These are phyloP conservation scores for Ophiosphaerella korrae DNA, from an alignment of 2,329 filamentous ascomycete species.

Conservation along the genomic window DNA sequence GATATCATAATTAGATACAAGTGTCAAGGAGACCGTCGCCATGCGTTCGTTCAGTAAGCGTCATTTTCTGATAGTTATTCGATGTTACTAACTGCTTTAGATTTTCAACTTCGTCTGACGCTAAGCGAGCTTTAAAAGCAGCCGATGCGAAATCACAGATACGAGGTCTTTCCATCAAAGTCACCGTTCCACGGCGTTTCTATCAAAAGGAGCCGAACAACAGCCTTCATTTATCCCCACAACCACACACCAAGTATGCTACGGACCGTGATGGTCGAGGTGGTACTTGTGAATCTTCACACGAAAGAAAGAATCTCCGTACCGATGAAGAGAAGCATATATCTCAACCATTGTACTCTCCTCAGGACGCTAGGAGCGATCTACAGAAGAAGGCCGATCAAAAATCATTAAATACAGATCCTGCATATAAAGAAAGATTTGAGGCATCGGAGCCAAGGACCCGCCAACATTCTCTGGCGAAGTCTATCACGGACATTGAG, in stretches of 20 bases:
- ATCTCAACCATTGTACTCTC: conserved; percentile 34
- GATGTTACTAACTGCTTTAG: conserved; percentile 17
- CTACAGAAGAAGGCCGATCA: conserved; percentile 20
- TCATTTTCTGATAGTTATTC: neutral
- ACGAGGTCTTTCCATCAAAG: conserved; percentile 10
- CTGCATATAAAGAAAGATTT: conserved; percentile 14
- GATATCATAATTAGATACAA: conserved; percentile 8
- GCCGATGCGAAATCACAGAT: conserved; percentile 9
- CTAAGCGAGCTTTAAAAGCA: conserved; percentile 19
- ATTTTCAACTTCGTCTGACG: conserved; percentile 16
- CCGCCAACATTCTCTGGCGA: conserved; percentile 10
- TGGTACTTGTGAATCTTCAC: conserved; percentile 1
- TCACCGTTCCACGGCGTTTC: conserved; percentile 30
- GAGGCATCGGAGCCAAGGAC: conserved; percentile 23
- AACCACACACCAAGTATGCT: conserved; percentile 1
- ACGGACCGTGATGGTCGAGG: conserved; percentile 2
- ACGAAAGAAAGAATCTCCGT: conserved; percentile 1
- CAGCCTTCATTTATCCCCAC: neutral
- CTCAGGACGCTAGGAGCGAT: conserved; percentile 45
- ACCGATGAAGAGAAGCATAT: neutral
- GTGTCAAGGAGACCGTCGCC: conserved; percentile 1
- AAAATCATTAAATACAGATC: conserved; percentile 1
- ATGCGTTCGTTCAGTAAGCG: conserved; percentile 29
- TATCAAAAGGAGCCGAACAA: conserved; percentile 14
- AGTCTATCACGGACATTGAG: neutral